These are phyloP conservation scores for Dicorynia guianensis DNA, from an alignment of 306 rosid genomes.

Conservation along the genomic window DNA sequence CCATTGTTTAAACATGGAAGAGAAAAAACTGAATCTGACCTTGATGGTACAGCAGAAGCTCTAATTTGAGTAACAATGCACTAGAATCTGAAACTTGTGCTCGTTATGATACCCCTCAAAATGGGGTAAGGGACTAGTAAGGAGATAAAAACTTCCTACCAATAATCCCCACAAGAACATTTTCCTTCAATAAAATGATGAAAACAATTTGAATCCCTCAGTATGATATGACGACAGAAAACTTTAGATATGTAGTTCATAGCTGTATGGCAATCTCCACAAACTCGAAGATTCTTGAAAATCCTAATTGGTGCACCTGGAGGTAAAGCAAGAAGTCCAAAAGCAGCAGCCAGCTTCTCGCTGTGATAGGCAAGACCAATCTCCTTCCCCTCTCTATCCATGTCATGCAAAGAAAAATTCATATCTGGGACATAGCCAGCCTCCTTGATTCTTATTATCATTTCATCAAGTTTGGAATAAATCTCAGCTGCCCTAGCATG, in stretches of 20 bases:
- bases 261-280: slow-evolving; percentile 94
- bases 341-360: slow-evolving; percentile 85
- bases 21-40: neutral
- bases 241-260: slow-evolving; percentile 73
- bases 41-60: slow-evolving; percentile 28
- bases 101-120: slow-evolving; percentile 10
- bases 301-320: slow-evolving; percentile 70
- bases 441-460: slow-evolving; percentile 66
- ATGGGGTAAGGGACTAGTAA: neutral
- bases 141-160: slow-evolving; percentile 56
- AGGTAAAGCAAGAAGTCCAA: slow-evolving; percentile 72
- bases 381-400: slow-evolving; percentile 84
- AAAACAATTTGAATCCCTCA: slow-evolving; percentile 93
- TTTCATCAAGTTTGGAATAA: slow-evolving; percentile 71
- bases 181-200: slow-evolving; percentile 81
- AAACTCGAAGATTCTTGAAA: slow-evolving; percentile 86
- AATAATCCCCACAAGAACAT: slow-evolving; percentile 90
- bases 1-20: slow-evolving; percentile 24
- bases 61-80: slow-evolving; percentile 21
- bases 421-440: slow-evolving; percentile 80
- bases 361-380: slow-evolving; percentile 76
- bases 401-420: slow-evolving; percentile 79
- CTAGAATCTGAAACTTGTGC: slow-evolving; percentile 10
- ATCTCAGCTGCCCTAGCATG: slow-evolving; percentile 72
- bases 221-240: slow-evolving; percentile 65